A percentile compares a stretch with the other conserved stretches of the same genome.
Evolutionary conservation across 192 early-diverging fungal genomes (phyloP).

Genomic region (Glomus cerebriforme): DNA sequence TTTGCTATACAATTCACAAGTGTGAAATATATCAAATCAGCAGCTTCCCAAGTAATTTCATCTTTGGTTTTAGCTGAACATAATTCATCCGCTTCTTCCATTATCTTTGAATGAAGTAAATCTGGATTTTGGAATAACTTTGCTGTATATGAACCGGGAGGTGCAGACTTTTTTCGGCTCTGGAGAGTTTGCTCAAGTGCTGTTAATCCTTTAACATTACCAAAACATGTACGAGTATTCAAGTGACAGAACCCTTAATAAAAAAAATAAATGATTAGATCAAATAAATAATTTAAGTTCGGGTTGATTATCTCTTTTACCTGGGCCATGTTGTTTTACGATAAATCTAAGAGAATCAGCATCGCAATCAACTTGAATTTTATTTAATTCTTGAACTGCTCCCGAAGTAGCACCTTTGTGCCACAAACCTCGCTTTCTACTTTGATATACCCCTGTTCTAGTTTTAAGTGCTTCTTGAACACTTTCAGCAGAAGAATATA

Average conservation of each 20-base stretch:
- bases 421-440: slow-evolving; percentile 88
- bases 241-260: slow-evolving; percentile 88
- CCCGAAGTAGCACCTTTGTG: slow-evolving; percentile 95
- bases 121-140: slow-evolving; percentile 83
- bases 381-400: slow-evolving; percentile 84
- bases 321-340: slow-evolving; percentile 83
- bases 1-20: slow-evolving; percentile 81
- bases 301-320: slow-evolving; percentile 36
- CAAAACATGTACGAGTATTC: slow-evolving; percentile 92
- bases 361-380: slow-evolving; percentile 89
- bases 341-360: slow-evolving; percentile 82
- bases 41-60: slow-evolving; percentile 93
- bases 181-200: slow-evolving; percentile 71
- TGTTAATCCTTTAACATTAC: slow-evolving; percentile 71
- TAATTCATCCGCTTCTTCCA: slow-evolving; percentile 94
- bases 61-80: slow-evolving; percentile 73
- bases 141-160: slow-evolving; percentile 88
- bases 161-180: slow-evolving; percentile 70
- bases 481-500: slow-evolving; percentile 86
- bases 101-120: slow-evolving; percentile 87
- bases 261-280: background rate
- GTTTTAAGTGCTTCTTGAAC: slow-evolving; percentile 78
- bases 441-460: slow-evolving; percentile 90
- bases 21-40: slow-evolving; percentile 96
- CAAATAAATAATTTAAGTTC: slow-evolving; percentile 20